These are phyloP conservation scores for Auriscalpium vulgare DNA, from an alignment of 768 basidiomycete genomes.

Conservation along the genomic window DNA sequence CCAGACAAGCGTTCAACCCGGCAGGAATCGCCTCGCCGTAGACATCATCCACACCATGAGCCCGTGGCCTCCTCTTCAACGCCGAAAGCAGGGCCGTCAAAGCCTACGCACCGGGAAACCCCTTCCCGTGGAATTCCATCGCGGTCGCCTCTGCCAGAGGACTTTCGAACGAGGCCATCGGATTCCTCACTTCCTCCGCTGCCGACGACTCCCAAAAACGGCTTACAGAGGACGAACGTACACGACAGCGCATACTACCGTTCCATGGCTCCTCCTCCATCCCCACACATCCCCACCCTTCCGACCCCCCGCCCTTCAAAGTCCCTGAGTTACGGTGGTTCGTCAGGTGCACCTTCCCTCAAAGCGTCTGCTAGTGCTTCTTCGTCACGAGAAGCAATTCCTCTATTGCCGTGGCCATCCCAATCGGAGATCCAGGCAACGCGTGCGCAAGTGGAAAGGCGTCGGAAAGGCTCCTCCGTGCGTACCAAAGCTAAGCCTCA, in stretches of 20 bases:
- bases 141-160: not conserved
- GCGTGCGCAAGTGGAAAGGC: not conserved
- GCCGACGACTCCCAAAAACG: not conserved
- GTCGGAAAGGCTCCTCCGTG: not conserved
- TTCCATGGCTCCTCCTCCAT: conserved; percentile 16
- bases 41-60: not conserved
- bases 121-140: not conserved
- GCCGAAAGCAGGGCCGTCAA: not conserved
- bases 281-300: conserved; percentile 8
- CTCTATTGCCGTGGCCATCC: not conserved
- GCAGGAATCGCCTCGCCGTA: not conserved
- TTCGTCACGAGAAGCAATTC: conserved; percentile 1
- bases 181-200: not conserved
- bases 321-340: not conserved
- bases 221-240: not conserved
- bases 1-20: not conserved
- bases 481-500: not conserved
- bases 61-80: not conserved
- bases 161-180: not conserved
- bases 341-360: not conserved
- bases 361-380: not conserved
- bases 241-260: conserved; percentile 3
- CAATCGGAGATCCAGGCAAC: too few relatives aligned
- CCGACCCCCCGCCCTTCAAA: conserved; percentile 5
- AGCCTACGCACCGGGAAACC: not conserved